Evolutionary conservation across 2,329 filamentous ascomycete genomes (phyloP).

Genomic region (Emericellopsis atlantica): DNA sequence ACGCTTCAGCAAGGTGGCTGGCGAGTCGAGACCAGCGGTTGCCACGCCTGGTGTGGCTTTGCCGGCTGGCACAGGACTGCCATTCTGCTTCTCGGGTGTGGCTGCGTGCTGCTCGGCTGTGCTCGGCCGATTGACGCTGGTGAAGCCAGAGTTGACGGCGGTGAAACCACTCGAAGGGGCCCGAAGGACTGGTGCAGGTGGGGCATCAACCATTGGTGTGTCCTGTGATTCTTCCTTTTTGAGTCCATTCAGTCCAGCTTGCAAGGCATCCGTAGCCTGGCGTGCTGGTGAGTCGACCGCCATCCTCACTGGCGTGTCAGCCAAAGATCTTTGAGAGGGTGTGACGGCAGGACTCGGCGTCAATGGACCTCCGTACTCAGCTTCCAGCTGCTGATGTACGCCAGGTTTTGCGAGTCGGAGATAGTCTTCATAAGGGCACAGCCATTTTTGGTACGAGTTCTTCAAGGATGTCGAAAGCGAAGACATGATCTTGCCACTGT

Average conservation of each 20-base stretch:
- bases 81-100: conserved; percentile 40
- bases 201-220: conserved; percentile 32
- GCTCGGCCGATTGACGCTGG: conserved; percentile 47
- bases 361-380: conserved; percentile 83
- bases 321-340: conserved; percentile 55
- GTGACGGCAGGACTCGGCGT: conserved; percentile 61
- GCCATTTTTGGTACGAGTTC: conserved; percentile 95
- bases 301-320: conserved; percentile 45
- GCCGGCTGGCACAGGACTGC: conserved; percentile 49
- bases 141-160: conserved; percentile 47
- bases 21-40: conserved; percentile 33
- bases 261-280: conserved; percentile 39
- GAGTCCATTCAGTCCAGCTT: conserved; percentile 31
- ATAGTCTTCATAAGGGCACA: conserved; percentile 94
- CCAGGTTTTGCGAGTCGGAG: conserved; percentile 81
- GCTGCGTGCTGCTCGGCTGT: conserved; percentile 39
- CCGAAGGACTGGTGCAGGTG: conserved; percentile 22
- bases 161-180: conserved; percentile 43
- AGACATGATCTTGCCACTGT: conserved; percentile 99
- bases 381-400: conserved; percentile 90
- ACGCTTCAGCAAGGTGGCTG: conserved; percentile 59
- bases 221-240: conserved; percentile 34
- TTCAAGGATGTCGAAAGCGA: conserved; percentile 95
- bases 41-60: conserved; percentile 55
- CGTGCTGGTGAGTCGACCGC: conserved; percentile 56